Evolutionary conservation across 495 filamentous ascomycete species (phyloP).

Genomic region (Astrothelium macrocarpum): DNA sequence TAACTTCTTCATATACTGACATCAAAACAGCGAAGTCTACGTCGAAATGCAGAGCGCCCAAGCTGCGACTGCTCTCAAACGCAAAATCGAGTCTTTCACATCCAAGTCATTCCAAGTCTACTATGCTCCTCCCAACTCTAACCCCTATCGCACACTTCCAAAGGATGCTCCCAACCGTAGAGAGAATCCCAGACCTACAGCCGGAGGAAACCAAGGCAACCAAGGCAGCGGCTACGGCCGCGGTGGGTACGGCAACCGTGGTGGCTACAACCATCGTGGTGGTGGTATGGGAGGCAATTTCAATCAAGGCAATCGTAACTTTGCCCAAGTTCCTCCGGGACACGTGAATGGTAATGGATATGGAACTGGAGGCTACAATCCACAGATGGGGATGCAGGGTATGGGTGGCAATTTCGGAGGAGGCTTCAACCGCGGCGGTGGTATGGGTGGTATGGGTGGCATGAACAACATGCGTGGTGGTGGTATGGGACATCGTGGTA

Average conservation of each 20-base stretch:
- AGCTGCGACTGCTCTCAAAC: slow-evolving; percentile 78
- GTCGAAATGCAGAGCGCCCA: slow-evolving; percentile 76
- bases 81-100: slow-evolving; percentile 60
- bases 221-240: slow-evolving; percentile 31
- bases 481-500: slow-evolving; percentile 43
- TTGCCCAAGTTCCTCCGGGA: slow-evolving; percentile 15
- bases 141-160: slow-evolving; percentile 84
- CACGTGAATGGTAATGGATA: slow-evolving; percentile 11
- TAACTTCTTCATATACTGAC: background rate
- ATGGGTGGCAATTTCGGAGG: slow-evolving; percentile 24
- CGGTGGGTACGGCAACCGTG: slow-evolving; percentile 27
- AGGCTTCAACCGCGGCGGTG: slow-evolving; percentile 10
- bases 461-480: slow-evolving; percentile 25
- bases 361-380: slow-evolving; percentile 20
- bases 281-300: slow-evolving; percentile 30
- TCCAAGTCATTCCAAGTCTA: slow-evolving; percentile 56
- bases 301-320: slow-evolving; percentile 29
- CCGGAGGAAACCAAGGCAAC: slow-evolving; percentile 38
- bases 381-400: slow-evolving; percentile 14
- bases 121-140: slow-evolving; percentile 66
- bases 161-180: slow-evolving; percentile 81
- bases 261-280: slow-evolving; percentile 25
- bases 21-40: slow-evolving; percentile 65
- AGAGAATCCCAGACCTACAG: slow-evolving; percentile 36
- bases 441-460: slow-evolving; percentile 19